Conservation (phyloP, 768 basidiomycete genomes). For the Phylloporus arenicola region DNA sequence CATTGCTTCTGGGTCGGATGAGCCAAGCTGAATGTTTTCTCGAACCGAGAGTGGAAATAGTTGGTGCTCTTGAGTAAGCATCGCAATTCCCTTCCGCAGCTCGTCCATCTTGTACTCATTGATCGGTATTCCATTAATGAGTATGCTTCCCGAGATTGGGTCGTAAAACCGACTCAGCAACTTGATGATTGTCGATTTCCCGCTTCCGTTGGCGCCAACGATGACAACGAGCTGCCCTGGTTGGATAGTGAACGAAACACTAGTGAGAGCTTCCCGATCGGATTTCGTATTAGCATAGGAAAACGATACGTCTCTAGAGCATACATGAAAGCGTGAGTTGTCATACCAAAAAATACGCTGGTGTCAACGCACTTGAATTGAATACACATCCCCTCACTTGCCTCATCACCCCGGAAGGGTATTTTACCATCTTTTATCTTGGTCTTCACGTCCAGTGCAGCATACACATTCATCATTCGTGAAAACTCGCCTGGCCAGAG, state of each 20-base stretch:
- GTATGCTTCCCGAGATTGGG: slow-evolving; percentile 33
- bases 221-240: slow-evolving; percentile 32
- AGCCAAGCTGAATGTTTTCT: slow-evolving; percentile 39
- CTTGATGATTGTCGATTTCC: slow-evolving; percentile 37
- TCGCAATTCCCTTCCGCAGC: slow-evolving; percentile 37
- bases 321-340: not conserved
- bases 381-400: slow-evolving; percentile 11
- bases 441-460: slow-evolving; percentile 15
- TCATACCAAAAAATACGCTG: not conserved
- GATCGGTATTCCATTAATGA: slow-evolving; percentile 35
- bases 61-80: slow-evolving; percentile 37
- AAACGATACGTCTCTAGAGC: slow-evolving; percentile 46
- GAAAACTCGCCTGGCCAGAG: slow-evolving; percentile 15
- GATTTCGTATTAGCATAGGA: slow-evolving; percentile 41
- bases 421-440: slow-evolving; percentile 24
- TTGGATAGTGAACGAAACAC: slow-evolving; percentile 27
- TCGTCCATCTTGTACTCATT: slow-evolving; percentile 26
- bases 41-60: slow-evolving; percentile 34
- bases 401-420: slow-evolving; percentile 17
- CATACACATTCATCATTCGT: slow-evolving; percentile 22
- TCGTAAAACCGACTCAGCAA: slow-evolving; percentile 34
- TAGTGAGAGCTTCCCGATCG: slow-evolving; percentile 17
- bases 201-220: slow-evolving; percentile 33
- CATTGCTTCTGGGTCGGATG: slow-evolving; percentile 8
- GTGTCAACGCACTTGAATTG: slow-evolving; percentile 14